Percentiles rank a stretch among this genome's conserved stretches.
These are phyloP conservation scores for Ceratobasidium sp. DNA, from an alignment of 1,284 basidiomycete species.

Conservation along the genomic window DNA sequence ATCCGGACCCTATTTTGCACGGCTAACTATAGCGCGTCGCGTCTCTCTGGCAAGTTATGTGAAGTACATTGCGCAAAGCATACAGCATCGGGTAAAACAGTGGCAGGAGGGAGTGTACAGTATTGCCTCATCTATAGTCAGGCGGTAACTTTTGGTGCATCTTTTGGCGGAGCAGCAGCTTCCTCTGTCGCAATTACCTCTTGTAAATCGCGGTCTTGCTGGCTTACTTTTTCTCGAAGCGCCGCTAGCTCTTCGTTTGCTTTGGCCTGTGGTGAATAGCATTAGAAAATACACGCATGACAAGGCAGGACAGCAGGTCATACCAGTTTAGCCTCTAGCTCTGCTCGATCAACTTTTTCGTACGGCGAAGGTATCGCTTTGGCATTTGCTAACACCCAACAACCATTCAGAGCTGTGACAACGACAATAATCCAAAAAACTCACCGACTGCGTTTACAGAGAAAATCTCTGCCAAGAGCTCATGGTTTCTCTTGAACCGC, in stretches of 20 bases:
- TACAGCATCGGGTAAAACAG: not conserved
- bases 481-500: slow-evolving; percentile 82
- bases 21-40: slow-evolving; percentile 5
- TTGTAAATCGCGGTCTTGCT: slow-evolving; percentile 39
- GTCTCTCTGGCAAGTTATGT: not conserved
- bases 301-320: slow-evolving; percentile 50
- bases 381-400: slow-evolving; percentile 60
- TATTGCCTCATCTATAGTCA: not conserved
- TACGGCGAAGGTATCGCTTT: slow-evolving; percentile 62
- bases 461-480: slow-evolving; percentile 85
- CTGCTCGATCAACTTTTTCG: slow-evolving; percentile 70
- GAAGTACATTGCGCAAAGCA: not conserved
- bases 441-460: slow-evolving; percentile 49
- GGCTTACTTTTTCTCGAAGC: slow-evolving; percentile 57
- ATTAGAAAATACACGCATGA: no score
- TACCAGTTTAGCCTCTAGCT: slow-evolving; percentile 72
- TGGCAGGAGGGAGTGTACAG: not conserved
- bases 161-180: not conserved
- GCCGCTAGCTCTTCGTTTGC: slow-evolving; percentile 65
- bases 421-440: not conserved
- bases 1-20: slow-evolving; percentile 9
- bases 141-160: slow-evolving; percentile 30
- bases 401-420: slow-evolving; percentile 55
- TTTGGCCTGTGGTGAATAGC: slow-evolving; percentile 58
- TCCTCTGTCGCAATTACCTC: slow-evolving; percentile 23